phyloP scores from a whole-genome alignment of 2,329 filamentous ascomycete genomes.

The Aureobasidium leucospermi region DNA sequence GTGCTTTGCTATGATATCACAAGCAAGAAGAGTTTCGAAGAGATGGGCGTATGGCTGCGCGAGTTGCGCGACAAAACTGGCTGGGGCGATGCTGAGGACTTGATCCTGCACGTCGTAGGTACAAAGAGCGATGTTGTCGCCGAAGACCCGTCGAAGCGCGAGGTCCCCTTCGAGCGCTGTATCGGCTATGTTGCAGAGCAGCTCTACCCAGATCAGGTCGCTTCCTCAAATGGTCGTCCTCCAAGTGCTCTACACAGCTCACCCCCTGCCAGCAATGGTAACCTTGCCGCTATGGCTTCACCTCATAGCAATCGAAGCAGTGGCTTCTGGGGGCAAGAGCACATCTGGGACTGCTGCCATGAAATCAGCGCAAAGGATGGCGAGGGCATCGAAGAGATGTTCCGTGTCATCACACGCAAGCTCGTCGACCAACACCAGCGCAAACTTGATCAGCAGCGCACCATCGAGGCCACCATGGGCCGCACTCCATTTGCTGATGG shows the following conservation, averaged over 20 bases:
- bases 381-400: slow-evolving; percentile 94
- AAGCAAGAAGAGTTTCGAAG: slow-evolving; percentile 72
- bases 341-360: slow-evolving; percentile 95
- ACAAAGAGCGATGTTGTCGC: slow-evolving; percentile 90
- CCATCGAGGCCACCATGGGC: slow-evolving; percentile 36
- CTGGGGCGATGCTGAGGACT: slow-evolving; percentile 48
- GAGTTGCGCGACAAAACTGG: slow-evolving; percentile 71
- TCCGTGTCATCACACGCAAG: slow-evolving; percentile 82
- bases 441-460: slow-evolving; percentile 44
- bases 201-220: slow-evolving; percentile 61
- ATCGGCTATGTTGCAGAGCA: slow-evolving; percentile 95
- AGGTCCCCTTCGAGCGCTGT: slow-evolving; percentile 89
- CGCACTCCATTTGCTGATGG: slow-evolving; percentile 36
- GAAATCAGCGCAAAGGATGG: slow-evolving; percentile 92
- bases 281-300: slow-evolving; percentile 39
- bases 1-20: slow-evolving; percentile 95
- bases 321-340: slow-evolving; percentile 84
- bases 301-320: slow-evolving; percentile 50
- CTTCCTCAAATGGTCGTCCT: slow-evolving; percentile 41
- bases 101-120: slow-evolving; percentile 89
- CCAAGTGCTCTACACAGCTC: slow-evolving; percentile 14
- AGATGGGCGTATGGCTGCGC: slow-evolving; percentile 87
- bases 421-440: slow-evolving; percentile 63
- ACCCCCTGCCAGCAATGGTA: slow-evolving; percentile 8
- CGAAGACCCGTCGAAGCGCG: slow-evolving; percentile 66